These are phyloP conservation scores for Ogataea thermomethanolica DNA, from an alignment of 805 yeast species.

Conservation along the genomic window DNA sequence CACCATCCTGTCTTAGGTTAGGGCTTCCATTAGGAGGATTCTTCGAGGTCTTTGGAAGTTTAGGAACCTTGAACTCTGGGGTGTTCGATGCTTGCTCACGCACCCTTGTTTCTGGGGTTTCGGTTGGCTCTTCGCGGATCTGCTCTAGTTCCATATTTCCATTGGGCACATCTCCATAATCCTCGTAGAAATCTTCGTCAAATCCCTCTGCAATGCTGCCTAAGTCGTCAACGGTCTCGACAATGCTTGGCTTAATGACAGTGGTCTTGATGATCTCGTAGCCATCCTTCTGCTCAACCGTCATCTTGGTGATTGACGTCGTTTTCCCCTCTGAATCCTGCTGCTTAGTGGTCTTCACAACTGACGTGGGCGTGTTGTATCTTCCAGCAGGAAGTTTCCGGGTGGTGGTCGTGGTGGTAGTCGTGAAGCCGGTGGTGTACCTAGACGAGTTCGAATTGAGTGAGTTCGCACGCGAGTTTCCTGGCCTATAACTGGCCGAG, in stretches of 20 bases:
- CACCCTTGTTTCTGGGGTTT: background rate
- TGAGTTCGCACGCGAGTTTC: conserved; percentile 25
- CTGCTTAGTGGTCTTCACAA: conserved; percentile 49
- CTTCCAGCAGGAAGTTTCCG: conserved; percentile 22
- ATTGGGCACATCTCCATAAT: conserved; percentile 1
- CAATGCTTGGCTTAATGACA: conserved; percentile 33
- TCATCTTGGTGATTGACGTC: conserved; percentile 51
- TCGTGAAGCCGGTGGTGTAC: conserved; percentile 25
- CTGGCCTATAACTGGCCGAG: conserved; percentile 13
- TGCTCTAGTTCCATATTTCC: conserved; percentile 17
- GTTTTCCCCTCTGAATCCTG: conserved; percentile 51
- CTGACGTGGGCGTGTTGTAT: conserved; percentile 23
- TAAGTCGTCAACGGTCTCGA: conserved; percentile 17
- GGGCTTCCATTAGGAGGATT: too few species aligned
- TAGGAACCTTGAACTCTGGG: too few species aligned
- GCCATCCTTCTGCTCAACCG: conserved; percentile 47
- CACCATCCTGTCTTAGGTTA: too few species aligned
- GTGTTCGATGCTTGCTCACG: too few species aligned
- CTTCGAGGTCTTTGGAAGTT: too few species aligned
- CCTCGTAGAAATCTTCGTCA: conserved; percentile 21
- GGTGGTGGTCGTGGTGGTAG: conserved; percentile 31
- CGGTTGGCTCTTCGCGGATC: conserved; percentile 23
- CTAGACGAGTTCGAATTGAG: conserved; percentile 23
- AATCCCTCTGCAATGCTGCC: conserved; percentile 24
- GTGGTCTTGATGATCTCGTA: conserved; percentile 48